These are phyloP conservation scores for Aspergillus steynii DNA, from an alignment of 495 filamentous ascomycete genomes.

Conservation along the genomic window DNA sequence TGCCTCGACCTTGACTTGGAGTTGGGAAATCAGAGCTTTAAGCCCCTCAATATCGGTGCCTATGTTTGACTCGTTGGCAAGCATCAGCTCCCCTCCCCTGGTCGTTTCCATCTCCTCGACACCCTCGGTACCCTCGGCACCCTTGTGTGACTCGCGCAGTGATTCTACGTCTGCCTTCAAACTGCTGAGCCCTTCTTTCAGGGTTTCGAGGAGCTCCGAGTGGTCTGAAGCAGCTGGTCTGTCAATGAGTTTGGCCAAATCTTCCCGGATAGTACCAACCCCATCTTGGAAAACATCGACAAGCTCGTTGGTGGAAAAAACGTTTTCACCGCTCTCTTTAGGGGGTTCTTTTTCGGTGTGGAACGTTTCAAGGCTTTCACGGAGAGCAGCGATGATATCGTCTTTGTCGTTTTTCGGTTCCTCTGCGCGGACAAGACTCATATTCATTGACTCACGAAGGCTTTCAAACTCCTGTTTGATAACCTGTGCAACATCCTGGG, in stretches of 20 bases:
- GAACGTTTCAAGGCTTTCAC: constrained; percentile 67
- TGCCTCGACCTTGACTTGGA: constrained; percentile 80
- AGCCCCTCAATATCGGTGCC: constrained; percentile 78
- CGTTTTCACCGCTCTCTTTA: constrained; percentile 56
- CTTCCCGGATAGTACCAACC: constrained; percentile 67
- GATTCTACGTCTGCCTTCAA: constrained; percentile 75
- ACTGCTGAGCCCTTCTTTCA: constrained; percentile 73
- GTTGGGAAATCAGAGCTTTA: constrained; percentile 75
- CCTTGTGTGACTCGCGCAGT: constrained; percentile 57
- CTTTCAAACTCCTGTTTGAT: constrained; percentile 74
- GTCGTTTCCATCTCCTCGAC: constrained; percentile 40
- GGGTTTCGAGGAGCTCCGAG: constrained; percentile 81
- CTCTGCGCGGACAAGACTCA: constrained; percentile 39
- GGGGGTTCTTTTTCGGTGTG: constrained; percentile 62
- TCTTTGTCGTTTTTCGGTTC: constrained; percentile 33
- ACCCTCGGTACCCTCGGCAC: constrained; percentile 25
- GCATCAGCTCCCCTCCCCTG: constrained; percentile 56
- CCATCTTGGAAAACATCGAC: constrained; percentile 83
- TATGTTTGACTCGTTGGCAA: constrained; percentile 51
- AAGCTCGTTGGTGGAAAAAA: constrained; percentile 66
- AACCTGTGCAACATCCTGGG: constrained; percentile 40
- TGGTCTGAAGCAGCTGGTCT: constrained; percentile 79
- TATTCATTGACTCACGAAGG: constrained; percentile 59
- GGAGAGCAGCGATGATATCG: constrained; percentile 66
- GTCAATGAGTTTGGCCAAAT: constrained; percentile 74